Base-by-base conservation (phyloP, 1,139 yeast species). In the Scheffersomyces lignicola region DNA sequence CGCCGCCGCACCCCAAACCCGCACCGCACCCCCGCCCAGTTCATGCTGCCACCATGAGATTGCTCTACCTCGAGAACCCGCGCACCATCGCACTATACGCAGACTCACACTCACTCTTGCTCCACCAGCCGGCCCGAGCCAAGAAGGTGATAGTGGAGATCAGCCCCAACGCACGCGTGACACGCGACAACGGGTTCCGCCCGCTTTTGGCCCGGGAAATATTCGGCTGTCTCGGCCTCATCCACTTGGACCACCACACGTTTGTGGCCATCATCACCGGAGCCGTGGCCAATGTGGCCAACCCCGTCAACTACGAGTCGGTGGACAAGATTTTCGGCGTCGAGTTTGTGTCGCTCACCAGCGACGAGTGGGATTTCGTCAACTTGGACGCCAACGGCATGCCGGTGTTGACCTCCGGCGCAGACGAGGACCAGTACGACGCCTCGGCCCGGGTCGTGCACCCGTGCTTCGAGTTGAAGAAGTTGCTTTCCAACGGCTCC, bases 201-300 rank as follows among this genome's bases (percentile, higher is more conserved):
- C 52, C 60, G 18, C 62, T 89, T 22, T 61, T 83, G 12, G 67
- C 69, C 18, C 69, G 77, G 14, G 83, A 83, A 17, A 73, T 86
- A 13, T 71, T 67, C 48, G 98, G 99, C 1, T 88, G 94, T 49
- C 61, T 92, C 15, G 99, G 99, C 0, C 64, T 94, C 32, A 83
- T 90, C 26, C 78, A 78, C 41, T 71, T 87, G 24, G 81, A 76
- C 13, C 66, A 68, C 8, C 83, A 85, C 40, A 76, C 81, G 1
- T 92, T 80, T 51, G 62, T 92, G 18, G 86, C 96, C 31, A 78
- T 88, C 0, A 87, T 94, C 36, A 83, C 95, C 0, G 84, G 89
- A 1, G 70, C 75, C 0, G 70, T 78, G 26, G 62, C 79, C 1
- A 75, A 80, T 42, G 95, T 86, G n/a, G 98, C 98, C 1, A 67